Percentiles rank a stretch among this genome's conserved stretches.
Evolutionary conservation across 2,329 filamentous ascomycete species (phyloP).

Genomic region (Colletotrichum tanaceti): DNA sequence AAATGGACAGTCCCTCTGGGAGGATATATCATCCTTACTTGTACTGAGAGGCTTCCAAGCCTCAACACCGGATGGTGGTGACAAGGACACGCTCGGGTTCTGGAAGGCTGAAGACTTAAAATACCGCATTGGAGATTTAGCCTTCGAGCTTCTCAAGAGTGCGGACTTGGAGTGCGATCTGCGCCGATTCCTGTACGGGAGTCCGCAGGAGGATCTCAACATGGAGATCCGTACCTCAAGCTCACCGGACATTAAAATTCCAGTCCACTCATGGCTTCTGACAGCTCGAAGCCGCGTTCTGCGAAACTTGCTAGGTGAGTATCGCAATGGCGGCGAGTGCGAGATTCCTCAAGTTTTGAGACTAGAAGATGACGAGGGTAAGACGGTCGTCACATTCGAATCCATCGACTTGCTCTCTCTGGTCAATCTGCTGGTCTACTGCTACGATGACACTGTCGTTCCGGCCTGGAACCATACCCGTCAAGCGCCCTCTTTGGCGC

Average conservation of each 20-base stretch:
- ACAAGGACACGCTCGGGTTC: conserved; percentile 55
- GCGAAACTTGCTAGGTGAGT: conserved; percentile 69
- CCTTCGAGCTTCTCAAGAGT: conserved; percentile 68
- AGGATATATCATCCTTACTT: conserved; percentile 77
- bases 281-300: conserved; percentile 78
- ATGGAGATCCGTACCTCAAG: conserved; percentile 66
- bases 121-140: conserved; percentile 63
- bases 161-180: conserved; percentile 75
- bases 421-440: conserved; percentile 81
- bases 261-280: conserved; percentile 85
- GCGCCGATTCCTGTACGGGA: conserved; percentile 58
- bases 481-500: conserved; percentile 72
- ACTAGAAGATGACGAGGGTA: conserved; percentile 64
- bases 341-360: conserved; percentile 70
- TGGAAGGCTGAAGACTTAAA: conserved; percentile 58
- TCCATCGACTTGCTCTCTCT: conserved; percentile 81
- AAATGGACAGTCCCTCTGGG: conserved; percentile 75
- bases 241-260: conserved; percentile 76
- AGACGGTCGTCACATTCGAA: conserved; percentile 71
- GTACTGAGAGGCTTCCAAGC: conserved; percentile 72
- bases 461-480: conserved; percentile 88
- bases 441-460: conserved; percentile 83
- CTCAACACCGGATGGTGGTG: conserved; percentile 50
- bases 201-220: conserved; percentile 56
- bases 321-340: conserved; percentile 65